Evolutionary conservation across 2,329 filamentous ascomycete species (phyloP), one percentile per base, ranked within the genome.

Genomic region (Fusarium nanum): DNA sequence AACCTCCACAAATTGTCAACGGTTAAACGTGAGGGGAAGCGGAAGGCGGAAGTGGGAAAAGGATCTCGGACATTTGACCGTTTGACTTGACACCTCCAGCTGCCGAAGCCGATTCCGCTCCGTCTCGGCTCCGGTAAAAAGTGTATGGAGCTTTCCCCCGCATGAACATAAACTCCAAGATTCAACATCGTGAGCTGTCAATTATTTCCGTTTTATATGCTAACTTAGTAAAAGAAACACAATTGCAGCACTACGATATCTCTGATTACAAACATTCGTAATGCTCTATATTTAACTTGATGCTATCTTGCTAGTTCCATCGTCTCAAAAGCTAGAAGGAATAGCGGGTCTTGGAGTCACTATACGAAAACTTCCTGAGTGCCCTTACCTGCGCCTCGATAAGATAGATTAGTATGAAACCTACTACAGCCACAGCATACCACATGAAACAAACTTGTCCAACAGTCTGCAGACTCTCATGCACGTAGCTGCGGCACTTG

Each of bases 71-170:
- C 23, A 53, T 53, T 53, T 53, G 49, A 22, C 49, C 49, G 23
- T 53, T 55, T 45, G 55, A 53, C 42, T 54, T 44, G 57, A 54
- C 44, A 50, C 32, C 30, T 68, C 48, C 58, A 50, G 40, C 47
- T 68, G 50, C 58, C 67, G 48, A 71, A 54, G 58, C 58, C 67
- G 63, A 70, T 49, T 48, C 45, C 53, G 55, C 46, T 53, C 63
- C 55, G 42, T 70, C 57, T 64, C 54, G 57, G 67, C 54, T 71
- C 55, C 63, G 52, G 53, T 46, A 67, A 45, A 44, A 59, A 37
- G 25, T 32, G 25, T 40, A 59, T 66, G 52, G 53, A 59, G 23
- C 32, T 30, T 27, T 27, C 23, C 48, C 62, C 59, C 46, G 28
- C 61, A 34, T 18, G 53, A 45, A 40, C 40, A 18, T 34, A 65